Conservation (phyloP, 2,329 filamentous ascomycete genomes). For the Aspergillus sp. region DNA sequence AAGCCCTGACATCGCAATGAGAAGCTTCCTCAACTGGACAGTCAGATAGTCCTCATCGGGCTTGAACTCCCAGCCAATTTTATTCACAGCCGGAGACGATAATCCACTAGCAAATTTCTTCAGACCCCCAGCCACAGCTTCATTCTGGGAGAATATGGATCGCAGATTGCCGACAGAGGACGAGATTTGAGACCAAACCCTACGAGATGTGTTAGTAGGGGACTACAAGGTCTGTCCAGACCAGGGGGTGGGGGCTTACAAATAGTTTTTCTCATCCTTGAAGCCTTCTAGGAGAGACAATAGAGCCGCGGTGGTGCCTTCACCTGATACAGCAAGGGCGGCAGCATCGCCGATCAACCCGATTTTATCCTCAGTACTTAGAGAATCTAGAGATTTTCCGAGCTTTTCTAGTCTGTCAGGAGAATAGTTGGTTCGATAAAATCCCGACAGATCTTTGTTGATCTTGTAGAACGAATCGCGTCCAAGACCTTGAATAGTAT, state of each 20-base stretch:
- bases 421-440: conserved; percentile 91
- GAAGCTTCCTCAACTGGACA: conserved; percentile 76
- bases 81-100: conserved; percentile 70
- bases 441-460: conserved; percentile 85
- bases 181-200: conserved; percentile 83
- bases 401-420: conserved; percentile 79
- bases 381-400: conserved; percentile 70
- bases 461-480: conserved; percentile 89
- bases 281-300: conserved; percentile 86
- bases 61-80: conserved; percentile 83
- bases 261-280: conserved; percentile 74
- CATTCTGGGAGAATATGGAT: conserved; percentile 79
- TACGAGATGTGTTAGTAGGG: conserved; percentile 27
- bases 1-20: conserved; percentile 73
- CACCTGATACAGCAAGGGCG: conserved; percentile 83
- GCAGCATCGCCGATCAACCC: conserved; percentile 86
- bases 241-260: conserved; percentile 47
- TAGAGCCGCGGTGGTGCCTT: conserved; percentile 77
- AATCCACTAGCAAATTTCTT: conserved; percentile 78
- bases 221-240: neutral
- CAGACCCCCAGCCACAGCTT: conserved; percentile 68
- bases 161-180: conserved; percentile 74
- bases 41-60: conserved; percentile 77
- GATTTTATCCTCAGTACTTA: conserved; percentile 88
- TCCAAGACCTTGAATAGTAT: conserved; percentile 65